Evolutionary conservation across 768 basidiomycete genomes (phyloP).

Genomic region (Termitomyces sp.): DNA sequence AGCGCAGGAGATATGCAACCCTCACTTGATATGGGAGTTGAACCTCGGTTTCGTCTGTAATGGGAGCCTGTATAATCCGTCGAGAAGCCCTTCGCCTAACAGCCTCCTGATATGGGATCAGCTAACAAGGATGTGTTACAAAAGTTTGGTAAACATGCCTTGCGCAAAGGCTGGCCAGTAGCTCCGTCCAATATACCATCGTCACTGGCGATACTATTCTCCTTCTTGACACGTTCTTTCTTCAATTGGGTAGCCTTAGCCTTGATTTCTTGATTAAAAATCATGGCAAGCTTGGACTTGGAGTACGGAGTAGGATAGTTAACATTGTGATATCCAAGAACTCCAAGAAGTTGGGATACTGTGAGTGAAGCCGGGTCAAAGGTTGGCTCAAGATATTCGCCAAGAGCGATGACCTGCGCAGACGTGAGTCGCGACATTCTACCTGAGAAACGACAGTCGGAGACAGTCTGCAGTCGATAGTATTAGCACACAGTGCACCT

Average conservation of each 20-base stretch:
- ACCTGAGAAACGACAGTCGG: neutral
- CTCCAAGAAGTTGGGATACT: slow-evolving; percentile 74
- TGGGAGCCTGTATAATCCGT: slow-evolving; percentile 54
- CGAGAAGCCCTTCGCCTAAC: slow-evolving; percentile 54
- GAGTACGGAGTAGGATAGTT: slow-evolving; percentile 70
- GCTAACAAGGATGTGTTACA: neutral
- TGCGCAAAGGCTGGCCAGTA: slow-evolving; percentile 62
- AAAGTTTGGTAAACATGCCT: neutral
- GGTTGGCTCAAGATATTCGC: slow-evolving; percentile 75
- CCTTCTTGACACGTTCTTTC: slow-evolving; percentile 58
- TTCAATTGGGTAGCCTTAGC: slow-evolving; percentile 50
- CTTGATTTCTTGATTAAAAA: slow-evolving; percentile 78
- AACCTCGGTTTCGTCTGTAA: slow-evolving; percentile 40
- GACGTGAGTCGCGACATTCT: slow-evolving; percentile 76
- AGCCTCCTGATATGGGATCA: slow-evolving; percentile 14
- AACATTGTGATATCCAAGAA: slow-evolving; percentile 74
- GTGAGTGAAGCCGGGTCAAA: slow-evolving; percentile 74
- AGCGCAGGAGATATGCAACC: slow-evolving; percentile 6
- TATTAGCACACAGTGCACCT: neutral
- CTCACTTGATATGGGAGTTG: slow-evolving; percentile 55
- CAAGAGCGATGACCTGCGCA: slow-evolving; percentile 65
- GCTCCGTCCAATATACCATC: slow-evolving; percentile 79
- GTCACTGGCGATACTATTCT: slow-evolving; percentile 71
- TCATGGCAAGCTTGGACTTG: slow-evolving; percentile 68
- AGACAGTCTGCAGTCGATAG: neutral